Percentiles rank a stretch among this genome's conserved stretches.
Evolutionary conservation across 768 basidiomycete genomes (phyloP).

Genomic region (Psilocybe cyanescens): DNA sequence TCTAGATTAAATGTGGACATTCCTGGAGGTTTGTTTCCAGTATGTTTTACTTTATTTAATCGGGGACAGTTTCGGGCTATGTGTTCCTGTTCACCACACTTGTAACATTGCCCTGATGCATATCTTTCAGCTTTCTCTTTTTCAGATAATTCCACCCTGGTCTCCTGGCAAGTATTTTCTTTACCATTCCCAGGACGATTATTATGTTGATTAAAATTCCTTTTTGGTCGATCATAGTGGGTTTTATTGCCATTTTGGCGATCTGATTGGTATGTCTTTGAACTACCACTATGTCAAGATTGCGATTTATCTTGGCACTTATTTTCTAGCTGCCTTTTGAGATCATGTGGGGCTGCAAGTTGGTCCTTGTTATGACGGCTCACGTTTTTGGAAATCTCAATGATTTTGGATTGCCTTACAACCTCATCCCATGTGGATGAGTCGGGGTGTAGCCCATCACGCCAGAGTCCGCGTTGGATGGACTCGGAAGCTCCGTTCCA

Average conservation of each 20-base stretch:
- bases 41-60: conserved; percentile 8
- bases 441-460: conserved; percentile 27
- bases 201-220: not conserved
- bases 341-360: too few relatives aligned
- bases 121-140: conserved; percentile 17
- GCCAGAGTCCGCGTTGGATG: conserved; percentile 32
- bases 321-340: not conserved
- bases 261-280: too few relatives aligned
- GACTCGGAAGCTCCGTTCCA: conserved; percentile 32
- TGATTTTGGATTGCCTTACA: conserved; percentile 6
- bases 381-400: conserved; percentile 18
- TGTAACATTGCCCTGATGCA: conserved; percentile 25
- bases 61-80: conserved; percentile 27
- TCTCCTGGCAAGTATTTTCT: not conserved
- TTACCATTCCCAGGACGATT: not conserved
- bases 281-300: not conserved
- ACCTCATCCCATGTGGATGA: conserved; percentile 4
- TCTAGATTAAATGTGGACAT: conserved; percentile 20
- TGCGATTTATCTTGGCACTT: not conserved
- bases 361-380: too few relatives aligned
- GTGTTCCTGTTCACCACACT: conserved; percentile 25
- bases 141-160: conserved; percentile 1
- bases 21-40: conserved; percentile 26
- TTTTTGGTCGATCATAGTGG: too few relatives aligned
- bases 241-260: not conserved